A percentile compares a stretch with the other conserved stretches of the same genome.
Evolutionary conservation across 2,329 filamentous ascomycete species (phyloP).

Genomic region (Colletotrichum limetticola): DNA sequence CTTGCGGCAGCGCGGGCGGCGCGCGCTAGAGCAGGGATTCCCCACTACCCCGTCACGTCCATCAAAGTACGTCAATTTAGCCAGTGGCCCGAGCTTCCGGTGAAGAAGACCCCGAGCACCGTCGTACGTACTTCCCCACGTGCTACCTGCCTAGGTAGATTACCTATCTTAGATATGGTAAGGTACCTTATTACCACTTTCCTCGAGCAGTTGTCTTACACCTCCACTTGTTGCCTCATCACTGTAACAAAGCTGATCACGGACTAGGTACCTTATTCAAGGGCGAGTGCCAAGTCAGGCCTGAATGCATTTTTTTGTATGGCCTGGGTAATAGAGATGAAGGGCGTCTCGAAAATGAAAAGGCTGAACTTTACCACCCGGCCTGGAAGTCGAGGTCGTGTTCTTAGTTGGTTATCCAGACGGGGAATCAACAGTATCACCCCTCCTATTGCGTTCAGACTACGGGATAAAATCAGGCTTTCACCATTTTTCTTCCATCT

Average conservation of each 20-base stretch:
- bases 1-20: neutral
- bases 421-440: neutral
- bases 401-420: neutral
- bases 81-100: conserved; percentile 19
- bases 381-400: neutral
- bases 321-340: neutral
- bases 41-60: conserved; percentile 10
- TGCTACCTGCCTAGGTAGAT: no score
- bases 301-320: neutral
- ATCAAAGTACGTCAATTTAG: conserved; percentile 4
- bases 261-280: neutral
- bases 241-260: neutral
- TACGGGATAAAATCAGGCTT: neutral
- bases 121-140: neutral
- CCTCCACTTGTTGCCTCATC: neutral
- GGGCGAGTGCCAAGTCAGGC: neutral
- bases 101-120: neutral
- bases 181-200: no score
- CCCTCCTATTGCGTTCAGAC: neutral
- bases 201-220: neutral
- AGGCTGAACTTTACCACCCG: neutral
- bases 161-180: no score
- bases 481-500: neutral
- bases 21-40: conserved; percentile 25
- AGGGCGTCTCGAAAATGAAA: neutral